These are phyloP conservation scores for Linum tenue DNA, from an alignment of 345 rosid genomes.

Conservation along the genomic window DNA sequence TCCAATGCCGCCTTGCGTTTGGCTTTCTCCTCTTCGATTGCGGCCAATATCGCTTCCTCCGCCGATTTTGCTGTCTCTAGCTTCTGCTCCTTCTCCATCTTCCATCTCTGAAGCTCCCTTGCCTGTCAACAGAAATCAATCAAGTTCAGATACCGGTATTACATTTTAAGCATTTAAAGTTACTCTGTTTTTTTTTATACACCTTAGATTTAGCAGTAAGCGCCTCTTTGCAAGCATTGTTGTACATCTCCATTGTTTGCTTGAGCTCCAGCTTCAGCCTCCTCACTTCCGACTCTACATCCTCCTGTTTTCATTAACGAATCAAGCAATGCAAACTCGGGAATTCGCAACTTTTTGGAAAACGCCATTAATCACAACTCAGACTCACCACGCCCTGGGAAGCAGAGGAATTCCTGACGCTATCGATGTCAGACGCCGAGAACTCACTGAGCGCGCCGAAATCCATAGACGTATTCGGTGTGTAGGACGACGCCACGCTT, in stretches of 20 bases:
- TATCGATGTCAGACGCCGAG: neutral
- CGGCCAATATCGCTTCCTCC: neutral
- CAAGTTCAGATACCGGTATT: neutral
- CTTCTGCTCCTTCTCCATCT: neutral
- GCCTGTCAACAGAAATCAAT: neutral
- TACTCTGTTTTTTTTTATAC: too few species aligned
- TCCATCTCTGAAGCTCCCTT: neutral
- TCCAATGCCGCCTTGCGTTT: neutral
- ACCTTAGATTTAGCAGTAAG: neutral
- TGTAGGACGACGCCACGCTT: neutral
- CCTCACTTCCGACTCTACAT: neutral
- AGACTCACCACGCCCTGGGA: neutral
- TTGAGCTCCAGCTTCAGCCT: neutral
- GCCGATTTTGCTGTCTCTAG: neutral
- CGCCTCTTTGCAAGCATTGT: neutral
- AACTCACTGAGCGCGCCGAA: neutral
- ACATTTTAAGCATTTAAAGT: too few species aligned
- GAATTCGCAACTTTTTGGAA: too few species aligned
- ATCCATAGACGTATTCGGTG: neutral
- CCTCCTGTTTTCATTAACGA: neutral
- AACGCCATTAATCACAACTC: too few species aligned
- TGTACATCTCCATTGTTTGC: neutral
- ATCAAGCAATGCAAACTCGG: neutral
- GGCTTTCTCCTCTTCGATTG: neutral
- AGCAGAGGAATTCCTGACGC: neutral